Base-by-base conservation (phyloP, 345 rosid species). In the Camelina laxa region DNA sequence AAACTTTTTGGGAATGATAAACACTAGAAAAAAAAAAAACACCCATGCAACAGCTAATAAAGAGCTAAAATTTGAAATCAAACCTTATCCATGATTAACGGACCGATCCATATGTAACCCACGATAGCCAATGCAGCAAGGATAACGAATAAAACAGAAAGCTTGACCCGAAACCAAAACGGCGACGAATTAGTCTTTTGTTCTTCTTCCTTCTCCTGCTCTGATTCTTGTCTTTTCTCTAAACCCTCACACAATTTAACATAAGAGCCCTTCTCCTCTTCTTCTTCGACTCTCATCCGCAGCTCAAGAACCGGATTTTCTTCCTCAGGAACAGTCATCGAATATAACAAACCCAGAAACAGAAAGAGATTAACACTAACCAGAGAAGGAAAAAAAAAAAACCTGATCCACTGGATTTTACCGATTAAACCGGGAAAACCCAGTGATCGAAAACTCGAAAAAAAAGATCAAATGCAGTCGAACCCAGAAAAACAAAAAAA, bases 1-100 rank as follows among this genome's bases (percentile, higher is more conserved):
- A 42, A 42, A 21, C 38, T 42, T 42, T 24, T 5, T 5, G 20
- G 19, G 13, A 41, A 24, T 27, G 49, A 31, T 21, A 42, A 49
- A 73, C 70, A 27, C 30, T 1, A 54, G n/a, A n/a, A n/a, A n/a
- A n/a, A n/a, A n/a, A n/a, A n/a, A n/a, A n/a, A n/a, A n/a, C n/a
- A n/a, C n/a, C 30, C 36, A 67, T 27, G 36, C 44, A 74, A 38
- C 51, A 22, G 27, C 15, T 15, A 63, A 41, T 1, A 22, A 42
- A 42, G 8, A 42, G 4, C 7, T 42, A 24, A 22, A 61, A 24
- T 7, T 39, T 59, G 48, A 75, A 62, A 17, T 39, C 71, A 72
- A 55, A 91, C 97, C 93, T 88, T 89, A 54, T 94, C 95, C 89
- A 94, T 94, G 58, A 94, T 78, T 67, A 81, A 87, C 6, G 98